phyloP scores from a whole-genome alignment of 1,284 basidiomycete species.

The Cronartium ribicola region DNA sequence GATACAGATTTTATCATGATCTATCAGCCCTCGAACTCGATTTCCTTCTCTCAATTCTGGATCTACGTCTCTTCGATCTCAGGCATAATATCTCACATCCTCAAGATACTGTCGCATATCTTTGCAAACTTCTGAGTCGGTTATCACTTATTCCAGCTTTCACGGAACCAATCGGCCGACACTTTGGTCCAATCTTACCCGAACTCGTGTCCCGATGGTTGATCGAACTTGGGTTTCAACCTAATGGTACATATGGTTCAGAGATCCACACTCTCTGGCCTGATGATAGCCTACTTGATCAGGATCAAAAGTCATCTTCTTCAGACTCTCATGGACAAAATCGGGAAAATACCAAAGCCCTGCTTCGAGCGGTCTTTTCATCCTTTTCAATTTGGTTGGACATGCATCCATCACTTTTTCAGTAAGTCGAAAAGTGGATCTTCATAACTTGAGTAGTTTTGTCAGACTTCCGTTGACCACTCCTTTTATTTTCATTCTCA shows the following conservation, averaged over 20 bases:
- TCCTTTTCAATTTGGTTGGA: conserved; percentile 31
- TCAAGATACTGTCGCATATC: conserved; percentile 5
- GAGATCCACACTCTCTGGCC: not conserved
- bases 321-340: not conserved
- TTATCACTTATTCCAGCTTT: conserved; percentile 29
- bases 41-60: conserved; percentile 9
- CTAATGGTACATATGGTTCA: conserved; percentile 11
- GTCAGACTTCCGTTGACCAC: no score
- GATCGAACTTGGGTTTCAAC: not conserved
- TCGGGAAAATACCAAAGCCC: conserved; percentile 16
- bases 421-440: not conserved
- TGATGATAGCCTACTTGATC: no score
- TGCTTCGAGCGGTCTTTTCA: conserved; percentile 16
- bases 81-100: not conserved
- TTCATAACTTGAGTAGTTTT: no score
- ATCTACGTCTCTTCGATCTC: not conserved
- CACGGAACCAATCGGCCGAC: conserved; percentile 15
- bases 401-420: conserved; percentile 27
- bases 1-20: conserved; percentile 14
- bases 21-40: conserved; percentile 7
- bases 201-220: conserved; percentile 37
- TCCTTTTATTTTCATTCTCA: not conserved
- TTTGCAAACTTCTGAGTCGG: conserved; percentile 17
- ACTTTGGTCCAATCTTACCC: conserved; percentile 31
- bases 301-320: not conserved